Evolutionary conservation across 2,329 filamentous ascomycete genomes (phyloP).

Genomic region (Cryphonectria naterciae): DNA sequence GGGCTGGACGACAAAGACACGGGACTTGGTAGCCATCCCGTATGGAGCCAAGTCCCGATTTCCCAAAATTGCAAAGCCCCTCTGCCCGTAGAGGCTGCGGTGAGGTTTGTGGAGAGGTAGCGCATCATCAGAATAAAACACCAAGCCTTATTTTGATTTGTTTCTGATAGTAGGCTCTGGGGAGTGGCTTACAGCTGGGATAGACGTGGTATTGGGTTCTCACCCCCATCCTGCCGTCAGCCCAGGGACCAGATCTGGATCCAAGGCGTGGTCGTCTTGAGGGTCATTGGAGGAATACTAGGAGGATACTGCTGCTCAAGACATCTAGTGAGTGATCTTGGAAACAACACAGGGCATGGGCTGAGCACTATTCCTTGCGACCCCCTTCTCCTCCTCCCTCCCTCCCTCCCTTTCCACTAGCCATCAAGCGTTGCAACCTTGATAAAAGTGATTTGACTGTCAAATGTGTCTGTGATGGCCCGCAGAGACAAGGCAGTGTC

Average conservation of each 20-base stretch:
- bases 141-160: neutral
- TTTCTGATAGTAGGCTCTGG: neutral
- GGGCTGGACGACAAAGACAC: slow-evolving; percentile 10
- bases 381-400: too few species aligned
- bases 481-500: neutral
- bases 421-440: neutral
- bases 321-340: neutral
- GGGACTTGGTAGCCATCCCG: neutral
- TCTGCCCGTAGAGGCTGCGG: neutral
- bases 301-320: neutral
- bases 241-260: neutral
- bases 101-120: neutral
- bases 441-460: neutral
- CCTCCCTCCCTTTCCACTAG: neutral
- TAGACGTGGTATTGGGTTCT: neutral
- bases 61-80: neutral
- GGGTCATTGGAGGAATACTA: neutral
- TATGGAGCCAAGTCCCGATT: neutral
- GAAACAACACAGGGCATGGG: neutral
- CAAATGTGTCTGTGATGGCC: neutral
- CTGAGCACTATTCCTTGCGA: neutral
- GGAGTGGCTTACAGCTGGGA: neutral
- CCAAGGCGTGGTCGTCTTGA: neutral
- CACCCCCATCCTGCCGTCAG: neutral
- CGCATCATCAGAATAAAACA: neutral